phyloP scores from a whole-genome alignment of 2,329 filamentous ascomycete genomes.

The Pseudogymnoascus sp. region DNA sequence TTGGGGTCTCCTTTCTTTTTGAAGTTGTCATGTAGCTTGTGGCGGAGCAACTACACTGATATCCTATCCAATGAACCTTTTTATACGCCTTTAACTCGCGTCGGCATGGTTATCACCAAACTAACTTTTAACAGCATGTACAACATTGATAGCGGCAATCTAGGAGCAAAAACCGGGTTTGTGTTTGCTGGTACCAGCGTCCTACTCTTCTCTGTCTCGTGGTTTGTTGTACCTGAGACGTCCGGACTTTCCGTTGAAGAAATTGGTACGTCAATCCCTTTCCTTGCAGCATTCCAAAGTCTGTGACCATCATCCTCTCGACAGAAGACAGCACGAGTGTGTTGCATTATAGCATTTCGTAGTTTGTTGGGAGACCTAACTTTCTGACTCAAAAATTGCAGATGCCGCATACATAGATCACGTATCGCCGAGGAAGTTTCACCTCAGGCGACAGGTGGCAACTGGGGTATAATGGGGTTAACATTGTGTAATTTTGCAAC shows the following conservation, averaged over 20 bases:
- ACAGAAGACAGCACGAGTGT: background rate
- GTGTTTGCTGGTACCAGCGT: slow-evolving; percentile 32
- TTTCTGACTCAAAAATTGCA: background rate
- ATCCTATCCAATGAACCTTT: background rate
- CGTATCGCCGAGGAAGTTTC: background rate
- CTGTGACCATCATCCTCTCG: background rate
- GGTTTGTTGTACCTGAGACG: slow-evolving; percentile 44
- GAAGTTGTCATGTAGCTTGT: slow-evolving; percentile 40
- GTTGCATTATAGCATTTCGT: background rate
- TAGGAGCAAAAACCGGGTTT: slow-evolving; percentile 36
- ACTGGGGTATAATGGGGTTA: background rate
- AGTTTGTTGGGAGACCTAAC: background rate
- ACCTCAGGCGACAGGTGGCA: background rate
- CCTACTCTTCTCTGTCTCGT: slow-evolving; percentile 32
- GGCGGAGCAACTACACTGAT: background rate
- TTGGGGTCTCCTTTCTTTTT: slow-evolving; percentile 33
- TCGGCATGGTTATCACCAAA: background rate
- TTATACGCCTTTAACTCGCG: background rate
- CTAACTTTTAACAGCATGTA: slow-evolving; percentile 29
- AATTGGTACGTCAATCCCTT: slow-evolving; percentile 32
- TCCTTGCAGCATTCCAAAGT: background rate
- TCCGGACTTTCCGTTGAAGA: slow-evolving; percentile 39
- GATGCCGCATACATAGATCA: background rate
- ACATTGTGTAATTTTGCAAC: background rate
- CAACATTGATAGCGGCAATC: slow-evolving; percentile 32